Evolutionary conservation across 495 filamentous ascomycete species (phyloP).

Genomic region (Aspergillus steynii): DNA sequence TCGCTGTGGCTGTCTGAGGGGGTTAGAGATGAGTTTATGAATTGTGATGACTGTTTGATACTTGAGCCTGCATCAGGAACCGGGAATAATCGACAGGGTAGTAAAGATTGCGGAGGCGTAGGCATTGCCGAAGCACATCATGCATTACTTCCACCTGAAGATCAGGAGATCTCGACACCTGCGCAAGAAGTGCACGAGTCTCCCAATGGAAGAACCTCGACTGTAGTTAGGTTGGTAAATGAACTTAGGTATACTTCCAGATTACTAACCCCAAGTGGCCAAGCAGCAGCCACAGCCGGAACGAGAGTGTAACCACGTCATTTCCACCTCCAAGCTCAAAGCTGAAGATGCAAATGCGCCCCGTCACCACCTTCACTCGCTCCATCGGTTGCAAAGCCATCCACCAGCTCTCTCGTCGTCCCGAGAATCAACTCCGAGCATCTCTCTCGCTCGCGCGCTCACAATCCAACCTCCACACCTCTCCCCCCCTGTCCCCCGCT

Average conservation of each 20-base stretch:
- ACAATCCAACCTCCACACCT: background rate
- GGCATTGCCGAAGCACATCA: too few relatives aligned
- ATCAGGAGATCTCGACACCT: too few relatives aligned
- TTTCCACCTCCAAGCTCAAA: background rate
- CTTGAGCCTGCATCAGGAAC: too few relatives aligned
- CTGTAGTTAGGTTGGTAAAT: too few relatives aligned
- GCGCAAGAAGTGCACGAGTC: too few relatives aligned
- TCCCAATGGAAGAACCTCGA: too few relatives aligned
- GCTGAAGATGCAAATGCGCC: conserved; percentile 22
- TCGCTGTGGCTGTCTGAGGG: conserved; percentile 7
- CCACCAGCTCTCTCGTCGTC: conserved; percentile 3
- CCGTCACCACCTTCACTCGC: background rate
- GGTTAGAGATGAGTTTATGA: background rate
- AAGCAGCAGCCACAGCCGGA: background rate
- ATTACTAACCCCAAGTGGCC: background rate
- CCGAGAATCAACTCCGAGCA: background rate
- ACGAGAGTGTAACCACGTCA: background rate
- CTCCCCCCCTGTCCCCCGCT: background rate
- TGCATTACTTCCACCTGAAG: too few relatives aligned
- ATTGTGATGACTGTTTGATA: background rate
- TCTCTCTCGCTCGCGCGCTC: background rate
- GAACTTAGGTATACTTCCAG: background rate
- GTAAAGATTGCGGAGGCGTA: too few relatives aligned
- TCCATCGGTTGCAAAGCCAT: background rate
- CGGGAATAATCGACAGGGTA: too few relatives aligned